Evolutionary conservation across 768 basidiomycete genomes (phyloP).

Genomic region (Mycena galopus): DNA sequence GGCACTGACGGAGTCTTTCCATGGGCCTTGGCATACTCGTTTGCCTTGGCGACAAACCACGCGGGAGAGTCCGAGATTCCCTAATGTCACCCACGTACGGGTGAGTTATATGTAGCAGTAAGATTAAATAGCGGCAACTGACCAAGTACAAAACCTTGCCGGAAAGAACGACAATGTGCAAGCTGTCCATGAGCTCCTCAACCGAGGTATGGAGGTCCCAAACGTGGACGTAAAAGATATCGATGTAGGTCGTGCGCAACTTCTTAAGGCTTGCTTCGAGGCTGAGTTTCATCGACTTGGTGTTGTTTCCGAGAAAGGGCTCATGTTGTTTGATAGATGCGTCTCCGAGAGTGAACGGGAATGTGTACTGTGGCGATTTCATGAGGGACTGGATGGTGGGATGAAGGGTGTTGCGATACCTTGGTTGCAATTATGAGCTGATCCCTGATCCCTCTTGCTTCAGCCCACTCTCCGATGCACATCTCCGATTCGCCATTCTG

Average conservation of each 20-base stretch:
- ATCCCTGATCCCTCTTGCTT: neutral
- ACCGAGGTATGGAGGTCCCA: slow-evolving; percentile 61
- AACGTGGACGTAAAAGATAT: slow-evolving; percentile 68
- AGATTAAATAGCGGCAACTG: neutral
- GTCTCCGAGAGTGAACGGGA: slow-evolving; percentile 41
- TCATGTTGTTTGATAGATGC: slow-evolving; percentile 46
- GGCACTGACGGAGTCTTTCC: slow-evolving; percentile 50
- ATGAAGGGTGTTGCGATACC: neutral
- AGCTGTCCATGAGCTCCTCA: slow-evolving; percentile 59
- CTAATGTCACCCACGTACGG: slow-evolving; percentile 23
- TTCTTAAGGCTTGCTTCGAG: slow-evolving; percentile 49
- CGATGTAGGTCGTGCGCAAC: slow-evolving; percentile 68
- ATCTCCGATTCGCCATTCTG: neutral
- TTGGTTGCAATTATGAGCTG: neutral
- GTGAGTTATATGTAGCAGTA: no score
- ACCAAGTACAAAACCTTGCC: slow-evolving; percentile 59
- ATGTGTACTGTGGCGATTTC: slow-evolving; percentile 52
- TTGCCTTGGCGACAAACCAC: slow-evolving; percentile 54
- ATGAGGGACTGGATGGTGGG: neutral
- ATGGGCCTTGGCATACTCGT: slow-evolving; percentile 57
- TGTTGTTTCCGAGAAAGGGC: slow-evolving; percentile 61
- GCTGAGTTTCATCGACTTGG: slow-evolving; percentile 58
- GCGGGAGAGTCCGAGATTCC: slow-evolving; percentile 51
- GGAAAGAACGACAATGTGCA: slow-evolving; percentile 55
- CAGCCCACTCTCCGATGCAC: neutral